A percentile compares a stretch with the other conserved stretches of the same genome.
These are phyloP conservation scores for Metschnikowia dekortorum DNA, from an alignment of 805 yeast species.

Conservation along the genomic window DNA sequence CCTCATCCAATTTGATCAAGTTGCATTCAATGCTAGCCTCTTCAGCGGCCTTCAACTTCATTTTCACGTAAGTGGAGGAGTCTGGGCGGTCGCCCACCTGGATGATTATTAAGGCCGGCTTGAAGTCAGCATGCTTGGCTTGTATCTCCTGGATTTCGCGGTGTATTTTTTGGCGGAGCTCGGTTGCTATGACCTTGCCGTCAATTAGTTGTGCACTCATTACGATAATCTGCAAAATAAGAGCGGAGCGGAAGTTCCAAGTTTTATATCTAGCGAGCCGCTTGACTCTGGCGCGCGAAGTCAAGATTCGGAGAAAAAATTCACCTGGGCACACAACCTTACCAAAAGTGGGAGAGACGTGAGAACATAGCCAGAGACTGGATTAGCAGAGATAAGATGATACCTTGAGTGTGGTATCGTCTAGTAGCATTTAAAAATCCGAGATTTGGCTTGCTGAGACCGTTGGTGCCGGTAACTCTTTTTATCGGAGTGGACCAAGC, in stretches of 20 bases:
- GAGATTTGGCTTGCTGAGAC: too few species aligned
- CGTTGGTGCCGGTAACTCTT: too few species aligned
- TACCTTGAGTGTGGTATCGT: neutral
- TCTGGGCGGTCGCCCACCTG: constrained; percentile 79
- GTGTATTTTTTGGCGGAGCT: constrained; percentile 35
- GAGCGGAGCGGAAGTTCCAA: neutral
- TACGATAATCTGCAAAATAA: neutral
- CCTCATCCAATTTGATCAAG: constrained; percentile 55
- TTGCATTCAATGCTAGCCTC: constrained; percentile 64
- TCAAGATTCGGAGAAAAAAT: neutral
- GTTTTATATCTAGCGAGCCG: neutral
- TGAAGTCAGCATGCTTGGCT: constrained; percentile 47
- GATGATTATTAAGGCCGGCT: constrained; percentile 63
- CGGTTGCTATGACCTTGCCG: constrained; percentile 42
- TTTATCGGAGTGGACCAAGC: neutral
- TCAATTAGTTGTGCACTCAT: constrained; percentile 38
- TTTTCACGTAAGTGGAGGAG: constrained; percentile 74
- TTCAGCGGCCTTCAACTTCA: constrained; percentile 74
- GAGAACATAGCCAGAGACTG: neutral
- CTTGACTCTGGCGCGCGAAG: constrained; percentile 7
- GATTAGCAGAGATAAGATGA: neutral
- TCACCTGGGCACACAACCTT: neutral
- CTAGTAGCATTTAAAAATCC: too few species aligned
- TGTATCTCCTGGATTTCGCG: constrained; percentile 40
- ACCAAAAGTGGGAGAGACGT: neutral